Evolutionary conservation across 2,329 filamentous ascomycete genomes (phyloP).

Genomic region (Pseudogymnoascus sp.): DNA sequence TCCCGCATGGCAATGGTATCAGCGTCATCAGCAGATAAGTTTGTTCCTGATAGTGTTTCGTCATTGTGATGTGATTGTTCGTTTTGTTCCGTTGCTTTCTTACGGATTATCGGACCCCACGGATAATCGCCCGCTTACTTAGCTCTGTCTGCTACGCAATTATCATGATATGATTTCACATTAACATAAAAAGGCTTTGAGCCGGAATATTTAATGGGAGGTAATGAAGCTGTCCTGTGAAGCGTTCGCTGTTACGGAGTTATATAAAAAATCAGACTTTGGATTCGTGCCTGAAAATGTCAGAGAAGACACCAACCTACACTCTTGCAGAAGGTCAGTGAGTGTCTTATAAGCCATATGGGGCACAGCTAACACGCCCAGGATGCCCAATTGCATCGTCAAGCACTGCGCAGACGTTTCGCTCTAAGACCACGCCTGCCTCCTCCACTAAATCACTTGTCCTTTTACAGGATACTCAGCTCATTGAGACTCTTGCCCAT

Average conservation of each 20-base stretch:
- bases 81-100: too few species aligned
- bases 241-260: background rate
- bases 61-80: background rate
- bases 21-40: too few species aligned
- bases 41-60: background rate
- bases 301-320: slow-evolving; percentile 19
- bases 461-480: slow-evolving; percentile 43
- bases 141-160: background rate
- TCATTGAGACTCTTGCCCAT: slow-evolving; percentile 49
- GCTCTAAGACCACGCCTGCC: background rate
- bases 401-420: background rate
- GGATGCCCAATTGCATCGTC: background rate
- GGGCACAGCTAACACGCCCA: background rate
- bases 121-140: background rate
- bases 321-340: slow-evolving; percentile 26
- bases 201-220: background rate
- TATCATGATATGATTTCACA: background rate
- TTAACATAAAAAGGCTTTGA: background rate
- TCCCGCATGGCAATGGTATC: too few species aligned
- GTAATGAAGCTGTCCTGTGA: background rate
- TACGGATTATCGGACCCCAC: background rate
- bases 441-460: slow-evolving; percentile 30
- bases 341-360: slow-evolving; percentile 10
- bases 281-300: background rate
- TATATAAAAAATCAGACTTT: background rate